Evolutionary conservation across 805 yeast species (phyloP).

Genomic region (Yarrowia porcina): DNA sequence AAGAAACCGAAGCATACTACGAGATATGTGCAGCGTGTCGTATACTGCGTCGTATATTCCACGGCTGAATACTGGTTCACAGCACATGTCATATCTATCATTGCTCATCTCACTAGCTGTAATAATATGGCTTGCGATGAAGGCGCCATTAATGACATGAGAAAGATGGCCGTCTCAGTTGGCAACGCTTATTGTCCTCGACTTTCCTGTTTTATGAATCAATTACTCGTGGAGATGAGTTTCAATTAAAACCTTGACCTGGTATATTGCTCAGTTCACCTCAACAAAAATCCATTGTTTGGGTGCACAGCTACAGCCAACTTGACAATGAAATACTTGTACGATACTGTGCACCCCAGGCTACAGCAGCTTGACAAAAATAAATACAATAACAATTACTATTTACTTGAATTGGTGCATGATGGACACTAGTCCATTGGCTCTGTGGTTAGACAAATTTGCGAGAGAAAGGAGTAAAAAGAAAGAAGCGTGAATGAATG

Average conservation of each 20-base stretch:
- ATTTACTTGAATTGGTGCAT: conserved; percentile 16
- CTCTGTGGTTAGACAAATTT: background rate
- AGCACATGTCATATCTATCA: too few relatives aligned
- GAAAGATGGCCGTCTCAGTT: too few relatives aligned
- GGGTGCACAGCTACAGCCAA: too few relatives aligned
- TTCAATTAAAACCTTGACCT: too few relatives aligned
- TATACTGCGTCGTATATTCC: too few relatives aligned
- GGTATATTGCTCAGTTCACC: too few relatives aligned
- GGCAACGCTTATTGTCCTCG: background rate
- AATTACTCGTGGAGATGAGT: background rate
- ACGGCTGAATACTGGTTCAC: too few relatives aligned
- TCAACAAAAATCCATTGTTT: too few relatives aligned
- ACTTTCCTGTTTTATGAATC: background rate
- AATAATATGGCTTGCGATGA: background rate
- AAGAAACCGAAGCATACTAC: background rate
- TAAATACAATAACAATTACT: conserved; percentile 22
- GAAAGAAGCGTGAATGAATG: background rate
- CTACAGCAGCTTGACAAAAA: background rate
- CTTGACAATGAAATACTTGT: background rate
- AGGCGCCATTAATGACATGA: background rate
- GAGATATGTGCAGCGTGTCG: background rate
- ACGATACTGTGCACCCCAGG: too few relatives aligned
- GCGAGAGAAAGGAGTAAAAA: background rate
- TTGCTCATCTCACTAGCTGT: background rate
- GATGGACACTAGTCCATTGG: background rate